Conservation (phyloP, 306 rosid species). For the Corylus avellana region DNA sequence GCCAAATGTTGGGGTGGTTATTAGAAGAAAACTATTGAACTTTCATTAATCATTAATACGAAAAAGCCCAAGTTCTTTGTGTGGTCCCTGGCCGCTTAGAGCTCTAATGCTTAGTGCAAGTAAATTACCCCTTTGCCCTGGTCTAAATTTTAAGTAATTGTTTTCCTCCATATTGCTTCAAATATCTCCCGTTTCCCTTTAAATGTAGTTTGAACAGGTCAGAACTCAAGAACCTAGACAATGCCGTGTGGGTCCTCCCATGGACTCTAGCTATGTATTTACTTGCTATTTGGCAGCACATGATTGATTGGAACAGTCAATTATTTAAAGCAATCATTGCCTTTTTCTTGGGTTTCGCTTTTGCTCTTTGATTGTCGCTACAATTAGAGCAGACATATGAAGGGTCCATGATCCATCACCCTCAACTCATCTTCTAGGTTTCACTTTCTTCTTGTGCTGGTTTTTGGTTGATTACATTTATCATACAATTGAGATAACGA, state of each 20-base stretch:
- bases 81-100: neutral
- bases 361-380: too few species aligned
- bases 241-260: conserved; percentile 16
- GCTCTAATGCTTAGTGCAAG: neutral
- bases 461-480: too few species aligned
- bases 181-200: neutral
- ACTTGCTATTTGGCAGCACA: neutral
- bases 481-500: too few species aligned
- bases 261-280: neutral
- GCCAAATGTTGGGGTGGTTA: neutral
- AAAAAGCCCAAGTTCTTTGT: neutral
- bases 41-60: neutral
- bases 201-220: neutral
- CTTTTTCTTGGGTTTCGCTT: too few species aligned
- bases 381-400: too few species aligned
- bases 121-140: neutral
- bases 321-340: neutral
- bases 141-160: too few species aligned
- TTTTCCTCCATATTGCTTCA: too few species aligned
- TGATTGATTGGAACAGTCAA: neutral
- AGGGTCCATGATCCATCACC: too few species aligned
- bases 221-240: neutral
- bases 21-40: neutral
- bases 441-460: too few species aligned
- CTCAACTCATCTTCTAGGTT: too few species aligned